A percentile compares a stretch with the other conserved stretches of the same genome.
phyloP scores from a whole-genome alignment of 1,284 basidiomycete genomes.

The Ustilago bromivora region DNA sequence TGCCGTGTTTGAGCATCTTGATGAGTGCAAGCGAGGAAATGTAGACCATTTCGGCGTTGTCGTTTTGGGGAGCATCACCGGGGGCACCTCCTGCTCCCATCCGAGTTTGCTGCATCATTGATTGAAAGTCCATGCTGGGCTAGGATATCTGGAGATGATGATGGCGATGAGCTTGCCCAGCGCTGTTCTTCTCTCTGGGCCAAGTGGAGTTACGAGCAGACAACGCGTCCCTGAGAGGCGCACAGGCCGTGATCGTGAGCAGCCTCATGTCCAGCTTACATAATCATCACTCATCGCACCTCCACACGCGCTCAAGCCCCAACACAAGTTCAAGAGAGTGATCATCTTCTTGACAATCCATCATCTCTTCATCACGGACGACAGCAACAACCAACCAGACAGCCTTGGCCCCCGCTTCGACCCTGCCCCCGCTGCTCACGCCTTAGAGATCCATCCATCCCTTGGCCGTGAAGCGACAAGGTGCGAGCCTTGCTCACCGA shows the following conservation, averaged over 20 bases:
- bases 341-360: conserved; percentile 10
- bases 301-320: conserved; percentile 11
- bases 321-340: neutral
- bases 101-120: conserved; percentile 64
- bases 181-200: neutral
- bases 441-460: neutral
- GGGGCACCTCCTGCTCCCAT: conserved; percentile 48
- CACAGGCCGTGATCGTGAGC: conserved; percentile 11
- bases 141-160: neutral
- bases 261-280: neutral
- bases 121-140: conserved; percentile 59
- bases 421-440: neutral
- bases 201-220: conserved; percentile 22
- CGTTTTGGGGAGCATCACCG: conserved; percentile 70
- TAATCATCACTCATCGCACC: neutral
- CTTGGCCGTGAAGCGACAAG: neutral
- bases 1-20: conserved; percentile 97
- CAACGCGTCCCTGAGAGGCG: conserved; percentile 15
- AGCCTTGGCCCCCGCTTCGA: neutral
- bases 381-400: neutral
- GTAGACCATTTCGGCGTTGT: conserved; percentile 69
- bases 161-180: neutral
- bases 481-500: neutral
- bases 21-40: conserved; percentile 67
- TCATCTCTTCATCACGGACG: neutral